Base-by-base conservation (phyloP, 1,284 basidiomycete genomes). In the Austroboletus niveus region DNA sequence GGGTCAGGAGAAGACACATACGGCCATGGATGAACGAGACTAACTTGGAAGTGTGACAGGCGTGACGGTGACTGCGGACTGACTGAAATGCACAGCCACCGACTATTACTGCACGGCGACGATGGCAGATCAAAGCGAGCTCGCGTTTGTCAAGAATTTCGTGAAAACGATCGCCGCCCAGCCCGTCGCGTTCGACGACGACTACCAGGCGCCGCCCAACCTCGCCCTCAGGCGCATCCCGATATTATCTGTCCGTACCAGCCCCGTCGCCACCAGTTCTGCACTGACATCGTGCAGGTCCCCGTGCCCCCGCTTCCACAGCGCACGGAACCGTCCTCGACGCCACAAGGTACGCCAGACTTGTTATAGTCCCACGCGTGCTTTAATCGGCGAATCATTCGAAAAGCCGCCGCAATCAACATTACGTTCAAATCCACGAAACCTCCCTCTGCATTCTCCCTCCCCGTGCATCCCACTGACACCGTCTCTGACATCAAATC, bases 371-470 rank as follows among this genome's bases (percentile, higher is more conserved):
- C 45, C 41, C 36, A 44, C 41, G 42, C 54, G 47, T 42, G 32
- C 49, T 39, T 47, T 59, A 42, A 68, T 43, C 53, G 39, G 42
- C 42, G 24, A 30, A 52, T 43, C 29, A 38, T 24, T 24, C 22
- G 22, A 24, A 24, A 51, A 82, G 81, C 24, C 27, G 40, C 76
- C 52, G 70, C 80, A n/a, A 73, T 94, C 61, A 75, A 74, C 42
- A 69, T 97, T 57, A 87, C 82, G 42, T 83, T 98, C 79, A 96
- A 96, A 72, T 94, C 89, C 39, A 75, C 86, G 63, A 96, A 96
- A 66, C 94, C 94, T 1, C 72, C 90, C n/a, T 77, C 86, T 43
- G 74, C 85, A 1, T 87, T 90, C 72, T 76, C 81, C 27, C 75
- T 97, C 54, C 68, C 81, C 32, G 80, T 89, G 34, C 80, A 83